Evolutionary conservation across 805 yeast species (phyloP), one percentile per base, ranked within the genome.

Genomic region (Grigorovia yakushimaensis): DNA sequence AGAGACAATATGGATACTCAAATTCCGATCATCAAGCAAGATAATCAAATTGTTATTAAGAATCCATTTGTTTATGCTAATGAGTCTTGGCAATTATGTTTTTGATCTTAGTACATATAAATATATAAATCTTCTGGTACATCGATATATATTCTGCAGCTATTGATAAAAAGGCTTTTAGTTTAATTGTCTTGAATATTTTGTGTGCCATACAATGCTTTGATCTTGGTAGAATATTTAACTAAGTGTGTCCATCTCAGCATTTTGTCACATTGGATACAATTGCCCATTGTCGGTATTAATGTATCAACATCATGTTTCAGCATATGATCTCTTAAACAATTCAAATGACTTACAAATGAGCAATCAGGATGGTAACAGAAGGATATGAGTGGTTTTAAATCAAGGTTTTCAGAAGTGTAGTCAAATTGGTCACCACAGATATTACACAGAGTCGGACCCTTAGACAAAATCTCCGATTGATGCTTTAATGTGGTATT

Each of bases 51-150:
- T 5, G 51, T 65, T 4, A 69, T 84, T 30, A 68, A 75, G 49
- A 74, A 77, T 49, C 84, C 88, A 24, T 54, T 54, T 11, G 67
- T 82, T n/a, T 47, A 58, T 4, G 60, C 82, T 43, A 69, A 68
- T 50, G 47, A 63, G 20, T 64, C 66, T 19, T 82, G 87, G 86
- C 57, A 59, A 18, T 65, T 77, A n/a, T 46, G 52, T 38, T 59
- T 72, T 41, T 60, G 53, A 46, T 15, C 3, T 19, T 22, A 36
- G 19, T 36, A 46, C n/a, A 44, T 33, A 27, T 24, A 51, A 53
- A 39, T 35, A 50, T 22, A 22, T n/a, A 39, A 23, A 44, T 9
- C 15, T 24, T 24, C 10, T 10, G n/a, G n/a, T n/a, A 27, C 10
- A 27, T 5, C 3, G 13, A 27, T 27, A 27, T 15, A 27, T 27